These are phyloP conservation scores for Ilyonectria destructans DNA, from an alignment of 2,329 filamentous ascomycete genomes.

Conservation along the genomic window DNA sequence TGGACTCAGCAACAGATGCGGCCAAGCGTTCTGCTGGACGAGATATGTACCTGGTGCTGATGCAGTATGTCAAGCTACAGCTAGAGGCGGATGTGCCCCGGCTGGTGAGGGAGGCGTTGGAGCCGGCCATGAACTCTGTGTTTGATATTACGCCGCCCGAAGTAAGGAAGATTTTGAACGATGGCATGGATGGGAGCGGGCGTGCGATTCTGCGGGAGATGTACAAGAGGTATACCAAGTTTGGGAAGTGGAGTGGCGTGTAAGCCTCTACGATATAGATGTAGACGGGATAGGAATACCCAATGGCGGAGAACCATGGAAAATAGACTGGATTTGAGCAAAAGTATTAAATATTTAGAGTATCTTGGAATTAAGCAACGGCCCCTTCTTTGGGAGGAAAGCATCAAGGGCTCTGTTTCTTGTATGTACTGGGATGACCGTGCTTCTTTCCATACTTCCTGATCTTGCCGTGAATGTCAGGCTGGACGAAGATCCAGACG, in stretches of 20 bases:
- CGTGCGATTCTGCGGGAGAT: conserved; percentile 72
- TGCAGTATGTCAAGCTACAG: conserved; percentile 74
- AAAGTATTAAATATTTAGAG: conserved; percentile 39
- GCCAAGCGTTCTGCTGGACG: conserved; percentile 75
- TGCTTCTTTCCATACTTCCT: conserved; percentile 70
- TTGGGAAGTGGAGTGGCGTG: conserved; percentile 76
- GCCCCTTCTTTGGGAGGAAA: background rate
- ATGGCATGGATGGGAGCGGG: conserved; percentile 73
- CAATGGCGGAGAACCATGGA: conserved; percentile 22
- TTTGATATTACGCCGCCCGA: conserved; percentile 72
- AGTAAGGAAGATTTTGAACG: conserved; percentile 70
- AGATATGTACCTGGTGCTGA: conserved; percentile 74
- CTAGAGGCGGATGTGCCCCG: conserved; percentile 69
- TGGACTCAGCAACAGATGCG: conserved; percentile 74
- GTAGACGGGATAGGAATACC: conserved; percentile 37
- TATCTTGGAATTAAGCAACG: conserved; percentile 32
- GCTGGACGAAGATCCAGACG: conserved; percentile 72
- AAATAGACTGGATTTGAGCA: conserved; percentile 29
- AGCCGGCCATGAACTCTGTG: conserved; percentile 72
- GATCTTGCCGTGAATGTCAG: conserved; percentile 72
- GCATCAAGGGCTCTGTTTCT: conserved; percentile 46
- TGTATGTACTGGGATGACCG: conserved; percentile 70
- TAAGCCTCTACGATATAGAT: conserved; percentile 51
- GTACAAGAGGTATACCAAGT: conserved; percentile 73
- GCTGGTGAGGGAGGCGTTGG: conserved; percentile 69